Evolutionary conservation across 768 basidiomycete species (phyloP).

Genomic region (Tylopilus rubrobrunneus): DNA sequence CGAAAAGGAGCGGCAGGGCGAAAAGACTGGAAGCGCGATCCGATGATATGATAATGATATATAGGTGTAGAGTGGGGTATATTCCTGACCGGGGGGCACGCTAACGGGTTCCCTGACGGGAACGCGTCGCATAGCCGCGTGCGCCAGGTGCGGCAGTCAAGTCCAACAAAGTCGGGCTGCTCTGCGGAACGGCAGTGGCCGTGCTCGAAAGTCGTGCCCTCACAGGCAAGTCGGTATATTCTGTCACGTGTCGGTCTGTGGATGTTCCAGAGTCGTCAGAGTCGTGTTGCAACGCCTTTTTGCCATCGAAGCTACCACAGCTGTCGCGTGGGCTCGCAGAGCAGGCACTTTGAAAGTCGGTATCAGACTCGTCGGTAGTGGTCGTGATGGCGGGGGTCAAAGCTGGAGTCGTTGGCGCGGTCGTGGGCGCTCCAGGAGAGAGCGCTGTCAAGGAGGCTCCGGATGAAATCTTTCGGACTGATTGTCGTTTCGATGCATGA

Average conservation of each 20-base stretch:
- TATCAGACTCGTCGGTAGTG: constrained; percentile 72
- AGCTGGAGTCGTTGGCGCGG: constrained; percentile 34
- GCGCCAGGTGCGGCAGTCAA: constrained; percentile 31
- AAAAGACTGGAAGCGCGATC: constrained; percentile 16
- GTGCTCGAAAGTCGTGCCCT: constrained; percentile 57
- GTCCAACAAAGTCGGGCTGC: constrained; percentile 39
- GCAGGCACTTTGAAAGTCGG: constrained; percentile 86
- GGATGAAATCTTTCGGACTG: constrained; percentile 34
- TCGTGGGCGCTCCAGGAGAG: constrained; percentile 19
- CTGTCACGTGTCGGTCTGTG: constrained; percentile 30
- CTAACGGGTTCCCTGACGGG: constrained; percentile 18
- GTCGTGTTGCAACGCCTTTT: constrained; percentile 19
- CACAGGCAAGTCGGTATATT: constrained; percentile 33
- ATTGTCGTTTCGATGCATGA: constrained; percentile 5
- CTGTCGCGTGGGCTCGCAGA: constrained; percentile 71
- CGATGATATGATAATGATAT: constrained; percentile 20
- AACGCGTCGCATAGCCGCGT: constrained; percentile 21
- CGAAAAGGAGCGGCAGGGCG: constrained; percentile 16
- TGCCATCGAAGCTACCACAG: constrained; percentile 45
- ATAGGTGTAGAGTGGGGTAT: constrained; percentile 25
- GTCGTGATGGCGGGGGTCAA: constrained; percentile 32
- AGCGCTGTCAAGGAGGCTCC: constrained; percentile 28
- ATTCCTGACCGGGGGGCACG: constrained; percentile 16
- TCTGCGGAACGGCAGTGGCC: constrained; percentile 46
- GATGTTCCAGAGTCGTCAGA: constrained; percentile 31